Conservation (phyloP, 306 rosid genomes). For the Dalbergia oliveri region DNA sequence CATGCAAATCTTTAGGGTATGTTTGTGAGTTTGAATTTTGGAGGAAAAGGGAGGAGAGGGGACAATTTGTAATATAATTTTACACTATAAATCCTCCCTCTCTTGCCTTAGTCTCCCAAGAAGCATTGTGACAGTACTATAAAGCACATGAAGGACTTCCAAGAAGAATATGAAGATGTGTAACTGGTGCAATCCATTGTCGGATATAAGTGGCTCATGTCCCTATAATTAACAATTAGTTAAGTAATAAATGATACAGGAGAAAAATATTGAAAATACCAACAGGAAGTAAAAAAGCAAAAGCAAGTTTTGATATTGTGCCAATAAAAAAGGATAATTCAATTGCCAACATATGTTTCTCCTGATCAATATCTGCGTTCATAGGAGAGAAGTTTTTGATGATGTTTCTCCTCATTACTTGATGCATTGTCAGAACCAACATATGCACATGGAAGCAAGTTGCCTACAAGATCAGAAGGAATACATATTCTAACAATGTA, state of each 20-base stretch:
- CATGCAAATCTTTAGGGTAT: slow-evolving; percentile 72
- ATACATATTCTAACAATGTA: slow-evolving; percentile 82
- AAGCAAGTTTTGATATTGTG: not conserved
- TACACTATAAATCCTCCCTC: too few species aligned
- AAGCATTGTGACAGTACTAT: slow-evolving; percentile 92
- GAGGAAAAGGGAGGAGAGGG: too few species aligned
- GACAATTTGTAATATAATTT: too few species aligned
- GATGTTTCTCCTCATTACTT: slow-evolving; percentile 48
- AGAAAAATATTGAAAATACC: not conserved
- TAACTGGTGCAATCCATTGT: slow-evolving; percentile 86
- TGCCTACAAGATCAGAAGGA: slow-evolving; percentile 60
- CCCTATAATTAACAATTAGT: slow-evolving; percentile 61
- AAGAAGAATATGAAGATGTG: slow-evolving; percentile 97
- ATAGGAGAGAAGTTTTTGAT: slow-evolving; percentile 68
- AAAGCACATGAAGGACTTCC: slow-evolving; percentile 83
- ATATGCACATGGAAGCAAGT: slow-evolving; percentile 74
- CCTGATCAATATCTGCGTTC: slow-evolving; percentile 71
- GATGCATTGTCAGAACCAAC: slow-evolving; percentile 8
- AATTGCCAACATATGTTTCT: slow-evolving; percentile 14
- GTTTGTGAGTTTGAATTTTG: too few species aligned
- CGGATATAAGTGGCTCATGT: slow-evolving; percentile 74
- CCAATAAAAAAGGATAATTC: not conserved
- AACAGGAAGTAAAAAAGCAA: slow-evolving; percentile 12
- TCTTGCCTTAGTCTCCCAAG: slow-evolving; percentile 99
- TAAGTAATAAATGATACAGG: not conserved